Percentiles rank a stretch among this genome's conserved stretches.
These are phyloP conservation scores for Brachypodium distachyon DNA, from an alignment of 202 grass and related monocot genomes.

Conservation along the genomic window DNA sequence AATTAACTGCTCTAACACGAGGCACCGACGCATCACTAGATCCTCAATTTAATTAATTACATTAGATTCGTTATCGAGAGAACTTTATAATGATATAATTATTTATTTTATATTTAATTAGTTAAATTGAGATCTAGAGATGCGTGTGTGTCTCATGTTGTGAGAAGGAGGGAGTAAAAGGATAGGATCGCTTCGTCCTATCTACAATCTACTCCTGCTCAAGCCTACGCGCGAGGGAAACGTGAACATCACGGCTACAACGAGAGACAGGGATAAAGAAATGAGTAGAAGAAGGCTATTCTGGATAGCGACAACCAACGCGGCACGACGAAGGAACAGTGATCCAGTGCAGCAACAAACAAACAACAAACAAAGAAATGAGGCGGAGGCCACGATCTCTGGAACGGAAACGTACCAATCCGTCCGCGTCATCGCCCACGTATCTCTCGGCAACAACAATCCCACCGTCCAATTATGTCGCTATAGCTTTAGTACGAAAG, in stretches of 20 bases:
- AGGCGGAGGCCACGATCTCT: not conserved
- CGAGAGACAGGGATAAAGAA: not conserved
- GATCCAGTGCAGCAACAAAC: not conserved
- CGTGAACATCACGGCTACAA: not conserved
- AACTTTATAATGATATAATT: no score
- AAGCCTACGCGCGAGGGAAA: not conserved
- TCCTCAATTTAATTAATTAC: no score
- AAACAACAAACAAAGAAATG: not conserved
- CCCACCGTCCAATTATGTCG: not conserved
- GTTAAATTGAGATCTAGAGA: no score
- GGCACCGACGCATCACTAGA: no score
- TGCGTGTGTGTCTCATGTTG: no score
- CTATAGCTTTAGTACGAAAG: not conserved
- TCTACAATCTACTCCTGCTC: not conserved
- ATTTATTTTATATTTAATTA: no score
- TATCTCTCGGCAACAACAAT: not conserved
- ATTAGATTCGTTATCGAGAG: no score
- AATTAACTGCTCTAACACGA: no score
- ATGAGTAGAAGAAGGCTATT: not conserved
- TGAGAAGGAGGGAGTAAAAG: no score
- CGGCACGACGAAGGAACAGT: not conserved
- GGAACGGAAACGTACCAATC: not conserved
- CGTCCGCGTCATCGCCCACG: constrained; percentile 13
- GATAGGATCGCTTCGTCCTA: not conserved
- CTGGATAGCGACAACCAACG: constrained; percentile 25